Base-by-base conservation (phyloP, 2,329 filamentous ascomycete genomes). In the Hypoxylon sp. region DNA sequence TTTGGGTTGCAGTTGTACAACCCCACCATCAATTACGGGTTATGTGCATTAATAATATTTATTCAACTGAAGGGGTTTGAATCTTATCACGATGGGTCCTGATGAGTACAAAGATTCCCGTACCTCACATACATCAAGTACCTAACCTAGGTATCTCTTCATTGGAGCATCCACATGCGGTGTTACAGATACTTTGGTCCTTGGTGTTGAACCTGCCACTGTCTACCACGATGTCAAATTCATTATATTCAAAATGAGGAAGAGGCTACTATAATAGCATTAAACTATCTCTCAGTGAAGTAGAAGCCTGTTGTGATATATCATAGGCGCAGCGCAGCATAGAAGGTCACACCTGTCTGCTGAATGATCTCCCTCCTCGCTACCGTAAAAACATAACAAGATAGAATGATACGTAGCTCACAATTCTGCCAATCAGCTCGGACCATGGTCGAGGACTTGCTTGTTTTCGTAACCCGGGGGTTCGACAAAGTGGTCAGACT, bases 21-120 rank as follows among this genome's bases (percentile, higher is more conserved):
- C 68, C 68, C 68, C 68, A 60, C 65, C 61, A 70, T 61, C 10
- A 43, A 32, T 53, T 43, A 46, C 52, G 48, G 48, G 41, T 14
- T 63, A 43, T 63, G 67, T 68, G 61, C 52, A 43, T 43, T 21
- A 48, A 58, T 62, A 63, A 6, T 11, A 10, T 46, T 52, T 51
- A 38, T 64, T 60, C n/a, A 50, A 52, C 14, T 56, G 19, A 23
- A 49, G 43, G 11, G 32, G 23, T 23, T 46, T 49, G 10, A 58
- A 51, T 23, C 23, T 60, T 60, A 60, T 50, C 56, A 32, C 25
- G 21, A 6, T 14, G 38, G 51, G 34, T 11, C n/a, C 48, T 9
- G 17, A n/a, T 13, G 11, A 14, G 48, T 51, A 21, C 48, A 25
- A 49, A 28, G 45, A n/a, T 10, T n/a, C n/a, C 19, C 41, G 52